These are phyloP conservation scores for Phytophthora sojae DNA, from an alignment of 352 stramenopile species.

Conservation along the genomic window DNA sequence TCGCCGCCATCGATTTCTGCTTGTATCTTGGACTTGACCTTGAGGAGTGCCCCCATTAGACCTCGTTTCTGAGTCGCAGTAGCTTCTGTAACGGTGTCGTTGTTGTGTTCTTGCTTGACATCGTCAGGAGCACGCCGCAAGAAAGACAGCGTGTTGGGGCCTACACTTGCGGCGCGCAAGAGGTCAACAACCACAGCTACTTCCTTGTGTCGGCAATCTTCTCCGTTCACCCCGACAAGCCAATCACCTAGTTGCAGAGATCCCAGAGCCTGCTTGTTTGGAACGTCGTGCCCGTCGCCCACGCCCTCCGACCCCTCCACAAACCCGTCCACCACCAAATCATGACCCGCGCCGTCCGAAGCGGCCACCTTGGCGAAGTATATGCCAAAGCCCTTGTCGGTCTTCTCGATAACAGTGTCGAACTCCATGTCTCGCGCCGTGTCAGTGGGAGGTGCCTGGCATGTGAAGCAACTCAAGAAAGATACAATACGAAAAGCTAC, in stretches of 20 bases:
- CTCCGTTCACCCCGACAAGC: background rate
- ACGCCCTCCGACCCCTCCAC: too few species aligned
- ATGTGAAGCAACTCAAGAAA: too few species aligned
- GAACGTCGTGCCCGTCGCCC: too few species aligned
- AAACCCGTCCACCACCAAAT: too few species aligned
- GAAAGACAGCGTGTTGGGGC: background rate
- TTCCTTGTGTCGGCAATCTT: background rate
- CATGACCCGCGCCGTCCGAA: too few species aligned
- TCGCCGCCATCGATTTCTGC: slow-evolving; percentile 61
- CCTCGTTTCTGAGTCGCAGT: slow-evolving; percentile 39
- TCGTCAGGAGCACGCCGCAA: background rate
- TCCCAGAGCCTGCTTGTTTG: background rate
- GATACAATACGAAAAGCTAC: too few species aligned
- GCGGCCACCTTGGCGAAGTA: too few species aligned
- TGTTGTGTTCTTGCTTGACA: background rate
- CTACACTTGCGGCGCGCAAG: background rate
- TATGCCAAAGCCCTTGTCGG: too few species aligned
- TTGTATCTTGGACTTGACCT: slow-evolving; percentile 67
- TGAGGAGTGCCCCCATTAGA: slow-evolving; percentile 59
- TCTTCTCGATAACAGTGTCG: too few species aligned
- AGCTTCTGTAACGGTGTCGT: background rate
- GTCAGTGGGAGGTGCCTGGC: too few species aligned
- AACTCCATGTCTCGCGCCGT: too few species aligned
- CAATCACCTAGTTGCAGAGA: background rate
- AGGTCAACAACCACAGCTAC: background rate